Conservation (phyloP, 306 rosid genomes). For the Spatholobus suberectus region DNA sequence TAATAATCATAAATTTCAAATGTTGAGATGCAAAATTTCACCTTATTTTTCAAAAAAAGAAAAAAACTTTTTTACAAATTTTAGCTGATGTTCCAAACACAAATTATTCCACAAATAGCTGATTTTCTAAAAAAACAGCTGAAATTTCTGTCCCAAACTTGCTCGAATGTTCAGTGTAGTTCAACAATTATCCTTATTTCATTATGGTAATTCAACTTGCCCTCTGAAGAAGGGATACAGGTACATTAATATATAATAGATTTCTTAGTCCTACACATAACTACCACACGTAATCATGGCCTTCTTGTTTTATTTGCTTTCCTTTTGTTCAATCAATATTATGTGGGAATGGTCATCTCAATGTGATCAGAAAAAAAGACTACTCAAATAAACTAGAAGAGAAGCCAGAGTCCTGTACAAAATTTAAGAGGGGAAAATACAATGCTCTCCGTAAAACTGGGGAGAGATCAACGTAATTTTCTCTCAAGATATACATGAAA, state of each 20-base stretch:
- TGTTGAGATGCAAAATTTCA: too few relatives aligned
- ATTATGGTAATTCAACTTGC: neutral
- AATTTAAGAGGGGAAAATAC: neutral
- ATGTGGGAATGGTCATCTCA: neutral
- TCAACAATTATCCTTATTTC: neutral
- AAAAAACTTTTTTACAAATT: too few relatives aligned
- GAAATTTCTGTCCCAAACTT: too few relatives aligned
- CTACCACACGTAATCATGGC: neutral
- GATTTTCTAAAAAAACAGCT: too few relatives aligned
- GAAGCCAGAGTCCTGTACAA: constrained; percentile 26
- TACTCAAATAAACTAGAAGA: neutral
- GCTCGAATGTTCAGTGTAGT: neutral
- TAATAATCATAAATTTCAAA: too few relatives aligned
- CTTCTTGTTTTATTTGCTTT: neutral
- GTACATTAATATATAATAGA: neutral
- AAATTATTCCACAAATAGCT: too few relatives aligned
- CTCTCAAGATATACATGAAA: neutral
- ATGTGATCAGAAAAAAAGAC: neutral
- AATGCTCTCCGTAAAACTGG: neutral
- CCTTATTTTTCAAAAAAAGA: too few relatives aligned
- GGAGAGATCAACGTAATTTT: constrained; percentile 12
- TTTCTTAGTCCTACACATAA: neutral
- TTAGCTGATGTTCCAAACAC: too few relatives aligned
- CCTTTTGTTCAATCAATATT: constrained; percentile 13
- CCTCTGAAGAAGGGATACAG: neutral